Percentiles rank a stretch among this genome's conserved stretches.
phyloP scores from a whole-genome alignment of 257 asterid species.

The Nicotiana undulata region DNA sequence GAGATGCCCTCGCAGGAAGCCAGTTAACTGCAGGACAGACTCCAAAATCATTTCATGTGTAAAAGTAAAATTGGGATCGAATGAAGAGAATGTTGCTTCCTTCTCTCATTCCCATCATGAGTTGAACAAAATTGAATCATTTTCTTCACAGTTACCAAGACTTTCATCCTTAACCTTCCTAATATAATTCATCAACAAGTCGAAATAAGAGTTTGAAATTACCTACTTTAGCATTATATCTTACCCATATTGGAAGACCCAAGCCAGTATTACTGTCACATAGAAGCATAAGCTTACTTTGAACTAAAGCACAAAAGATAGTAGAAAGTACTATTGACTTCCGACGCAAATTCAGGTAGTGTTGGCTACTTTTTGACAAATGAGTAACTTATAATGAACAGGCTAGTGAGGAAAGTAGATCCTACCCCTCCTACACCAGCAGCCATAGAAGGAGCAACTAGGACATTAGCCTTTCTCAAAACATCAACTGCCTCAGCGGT shows the following conservation, averaged over 20 bases:
- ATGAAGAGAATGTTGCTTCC: slow-evolving; percentile 1
- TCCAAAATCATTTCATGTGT: neutral
- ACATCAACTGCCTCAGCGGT: slow-evolving; percentile 90
- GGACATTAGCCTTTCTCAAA: slow-evolving; percentile 72
- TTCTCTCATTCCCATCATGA: neutral
- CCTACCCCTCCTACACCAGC: slow-evolving; percentile 99
- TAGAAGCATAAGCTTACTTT: neutral
- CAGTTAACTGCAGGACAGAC: neutral
- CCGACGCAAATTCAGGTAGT: neutral
- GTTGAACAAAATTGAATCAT: neutral
- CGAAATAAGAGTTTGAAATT: neutral
- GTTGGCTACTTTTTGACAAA: neutral
- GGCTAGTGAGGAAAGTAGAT: slow-evolving; percentile 1
- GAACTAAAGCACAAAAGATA: neutral
- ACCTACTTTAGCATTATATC: neutral
- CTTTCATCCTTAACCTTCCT: neutral
- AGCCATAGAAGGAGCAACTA: slow-evolving; percentile 92
- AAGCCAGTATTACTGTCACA: neutral
- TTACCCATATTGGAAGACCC: neutral
- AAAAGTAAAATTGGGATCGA: neutral
- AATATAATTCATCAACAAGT: neutral
- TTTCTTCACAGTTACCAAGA: neutral
- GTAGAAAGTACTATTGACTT: neutral
- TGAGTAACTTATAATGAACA: neutral
- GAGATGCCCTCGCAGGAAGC: neutral